phyloP scores from a whole-genome alignment of 2,329 filamentous ascomycete genomes.

The Talaromyces sp. region DNA sequence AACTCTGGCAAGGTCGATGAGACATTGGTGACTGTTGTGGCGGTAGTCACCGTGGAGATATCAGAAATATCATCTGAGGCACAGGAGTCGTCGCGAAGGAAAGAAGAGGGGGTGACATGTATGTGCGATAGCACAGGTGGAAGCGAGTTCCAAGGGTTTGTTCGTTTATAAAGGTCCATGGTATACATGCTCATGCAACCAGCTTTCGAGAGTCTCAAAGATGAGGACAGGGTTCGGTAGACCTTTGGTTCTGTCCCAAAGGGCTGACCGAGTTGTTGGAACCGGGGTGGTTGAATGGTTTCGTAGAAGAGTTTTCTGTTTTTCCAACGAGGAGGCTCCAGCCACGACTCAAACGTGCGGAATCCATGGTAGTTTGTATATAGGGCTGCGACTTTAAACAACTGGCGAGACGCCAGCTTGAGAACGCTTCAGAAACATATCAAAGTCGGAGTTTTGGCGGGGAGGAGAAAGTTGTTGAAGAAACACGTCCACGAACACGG shows the following conservation, averaged over 20 bases:
- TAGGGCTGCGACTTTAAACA: conserved; percentile 6
- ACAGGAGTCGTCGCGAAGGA: conserved; percentile 36
- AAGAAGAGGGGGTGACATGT: conserved; percentile 23
- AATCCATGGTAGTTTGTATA: conserved; percentile 9
- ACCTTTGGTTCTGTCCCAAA: neutral
- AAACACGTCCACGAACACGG: conserved; percentile 6
- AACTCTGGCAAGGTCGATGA: conserved; percentile 18
- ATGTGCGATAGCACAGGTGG: conserved; percentile 31
- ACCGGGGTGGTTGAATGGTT: neutral
- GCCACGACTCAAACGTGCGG: conserved; percentile 10
- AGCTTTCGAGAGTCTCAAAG: neutral
- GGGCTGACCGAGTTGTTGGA: neutral
- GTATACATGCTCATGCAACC: neutral
- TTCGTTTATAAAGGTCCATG: conserved; percentile 24
- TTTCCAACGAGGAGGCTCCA: conserved; percentile 8
- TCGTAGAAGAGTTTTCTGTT: neutral
- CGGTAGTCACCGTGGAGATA: conserved; percentile 22
- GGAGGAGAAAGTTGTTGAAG: neutral
- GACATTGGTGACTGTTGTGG: conserved; percentile 17
- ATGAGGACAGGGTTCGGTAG: neutral
- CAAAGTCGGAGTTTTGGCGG: neutral
- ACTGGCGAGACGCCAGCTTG: conserved; percentile 9
- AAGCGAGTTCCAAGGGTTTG: conserved; percentile 32
- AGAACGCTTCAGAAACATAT: conserved; percentile 8
- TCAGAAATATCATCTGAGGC: conserved; percentile 33